phyloP scores from a whole-genome alignment of 345 rosid species.

The Adansonia digitata region DNA sequence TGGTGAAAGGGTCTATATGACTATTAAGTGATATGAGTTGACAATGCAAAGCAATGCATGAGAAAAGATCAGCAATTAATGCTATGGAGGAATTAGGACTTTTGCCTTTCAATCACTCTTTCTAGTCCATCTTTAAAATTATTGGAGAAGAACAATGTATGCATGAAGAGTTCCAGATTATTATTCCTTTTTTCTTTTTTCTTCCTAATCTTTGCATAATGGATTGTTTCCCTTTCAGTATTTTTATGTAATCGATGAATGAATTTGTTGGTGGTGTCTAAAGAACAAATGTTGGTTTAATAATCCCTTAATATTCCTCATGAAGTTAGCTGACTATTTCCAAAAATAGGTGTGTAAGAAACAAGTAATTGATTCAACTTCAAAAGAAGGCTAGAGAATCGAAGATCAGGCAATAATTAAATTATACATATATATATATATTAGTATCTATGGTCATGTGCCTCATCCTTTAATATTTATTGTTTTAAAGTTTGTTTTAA shows the following conservation, averaged over 20 bases:
- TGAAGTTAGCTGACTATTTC: background rate
- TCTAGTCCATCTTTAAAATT: background rate
- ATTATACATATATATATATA: too few relatives aligned
- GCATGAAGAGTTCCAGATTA: background rate
- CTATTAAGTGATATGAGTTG: too few relatives aligned
- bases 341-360: background rate
- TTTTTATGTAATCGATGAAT: background rate
- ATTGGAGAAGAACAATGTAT: background rate
- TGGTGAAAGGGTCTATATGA: too few relatives aligned
- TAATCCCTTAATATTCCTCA: background rate
- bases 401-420: too few relatives aligned
- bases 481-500: too few relatives aligned
- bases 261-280: background rate
- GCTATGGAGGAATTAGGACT: background rate
- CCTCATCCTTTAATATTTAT: too few relatives aligned
- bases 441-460: too few relatives aligned
- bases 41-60: background rate
- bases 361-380: too few relatives aligned
- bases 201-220: background rate
- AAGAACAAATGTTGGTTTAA: background rate
- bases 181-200: background rate
- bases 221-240: background rate
- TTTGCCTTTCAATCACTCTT: background rate
- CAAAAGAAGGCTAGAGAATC: too few relatives aligned
- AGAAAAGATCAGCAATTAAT: background rate